Conservation (phyloP, 2,329 filamentous ascomycete species). For the Rhexocercosporidium sp. region DNA sequence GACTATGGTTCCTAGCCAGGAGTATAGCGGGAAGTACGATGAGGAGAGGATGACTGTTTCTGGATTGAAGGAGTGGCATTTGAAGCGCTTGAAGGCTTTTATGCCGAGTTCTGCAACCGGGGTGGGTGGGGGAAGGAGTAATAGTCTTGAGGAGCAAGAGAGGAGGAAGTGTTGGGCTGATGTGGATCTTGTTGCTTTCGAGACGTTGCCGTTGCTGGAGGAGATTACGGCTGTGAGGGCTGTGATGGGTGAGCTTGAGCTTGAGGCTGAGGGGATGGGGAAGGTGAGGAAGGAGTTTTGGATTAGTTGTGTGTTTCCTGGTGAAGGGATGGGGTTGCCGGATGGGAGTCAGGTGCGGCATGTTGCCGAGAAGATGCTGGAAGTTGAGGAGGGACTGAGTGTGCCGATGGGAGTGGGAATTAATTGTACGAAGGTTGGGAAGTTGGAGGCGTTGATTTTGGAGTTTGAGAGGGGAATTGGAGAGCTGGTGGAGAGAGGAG, state of each 20-base stretch:
- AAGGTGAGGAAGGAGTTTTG: conserved; percentile 52
- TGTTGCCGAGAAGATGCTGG: conserved; percentile 48
- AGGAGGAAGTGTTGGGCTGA: conserved; percentile 36
- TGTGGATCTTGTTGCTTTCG: conserved; percentile 63
- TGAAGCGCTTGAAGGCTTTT: conserved; percentile 58
- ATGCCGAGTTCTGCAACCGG: background rate
- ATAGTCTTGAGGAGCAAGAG: conserved; percentile 8
- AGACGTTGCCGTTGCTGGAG: conserved; percentile 68
- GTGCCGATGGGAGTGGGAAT: conserved; percentile 68
- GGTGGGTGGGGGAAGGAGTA: background rate
- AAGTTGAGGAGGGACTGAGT: conserved; percentile 22
- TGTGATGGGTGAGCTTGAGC: conserved; percentile 37
- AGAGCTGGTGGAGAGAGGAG: conserved; percentile 41
- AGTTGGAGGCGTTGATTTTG: conserved; percentile 60
- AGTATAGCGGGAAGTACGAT: conserved; percentile 69
- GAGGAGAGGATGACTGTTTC: conserved; percentile 49
- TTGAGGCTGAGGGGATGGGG: background rate
- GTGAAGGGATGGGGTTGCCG: conserved; percentile 56
- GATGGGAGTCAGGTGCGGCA: conserved; percentile 57
- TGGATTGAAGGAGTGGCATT: conserved; percentile 61
- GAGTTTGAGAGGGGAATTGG: conserved; percentile 58
- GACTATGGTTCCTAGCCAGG: conserved; percentile 67
- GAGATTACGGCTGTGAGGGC: conserved; percentile 64
- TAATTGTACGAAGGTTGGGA: conserved; percentile 71
- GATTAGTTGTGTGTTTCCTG: conserved; percentile 68